These are phyloP conservation scores for Austroboletus niveus DNA, from an alignment of 1,284 basidiomycete species.

Conservation along the genomic window DNA sequence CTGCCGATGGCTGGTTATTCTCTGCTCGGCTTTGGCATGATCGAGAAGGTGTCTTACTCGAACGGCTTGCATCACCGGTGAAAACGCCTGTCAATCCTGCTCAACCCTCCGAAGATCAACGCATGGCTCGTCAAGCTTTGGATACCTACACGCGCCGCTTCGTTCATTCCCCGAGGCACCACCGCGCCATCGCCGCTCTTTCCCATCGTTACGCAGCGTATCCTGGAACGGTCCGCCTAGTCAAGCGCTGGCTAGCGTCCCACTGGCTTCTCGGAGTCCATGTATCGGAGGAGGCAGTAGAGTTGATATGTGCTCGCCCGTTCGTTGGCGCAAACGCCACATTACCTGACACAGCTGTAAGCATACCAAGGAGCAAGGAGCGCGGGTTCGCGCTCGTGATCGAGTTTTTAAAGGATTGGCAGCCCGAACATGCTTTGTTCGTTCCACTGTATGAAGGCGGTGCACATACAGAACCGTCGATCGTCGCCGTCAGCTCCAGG, in stretches of 20 bases:
- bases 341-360: constrained; percentile 17
- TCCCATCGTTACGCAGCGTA: constrained; percentile 81
- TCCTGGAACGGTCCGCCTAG: constrained; percentile 80
- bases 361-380: constrained; percentile 66
- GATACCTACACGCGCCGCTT: constrained; percentile 70
- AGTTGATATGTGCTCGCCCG: constrained; percentile 76
- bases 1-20: constrained; percentile 87
- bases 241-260: constrained; percentile 90
- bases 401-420: constrained; percentile 79
- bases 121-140: constrained; percentile 53
- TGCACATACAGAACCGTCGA: constrained; percentile 15
- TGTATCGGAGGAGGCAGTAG: constrained; percentile 76
- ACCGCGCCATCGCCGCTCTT: constrained; percentile 78
- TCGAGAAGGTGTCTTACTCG: constrained; percentile 78
- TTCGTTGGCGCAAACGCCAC: constrained; percentile 42
- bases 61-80: constrained; percentile 57
- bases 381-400: constrained; percentile 83
- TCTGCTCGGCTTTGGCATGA: constrained; percentile 84
- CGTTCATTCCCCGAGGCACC: constrained; percentile 79
- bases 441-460: constrained; percentile 55
- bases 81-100: constrained; percentile 18
- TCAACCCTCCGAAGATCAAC: constrained; percentile 30
- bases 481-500: constrained; percentile 30
- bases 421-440: constrained; percentile 68
- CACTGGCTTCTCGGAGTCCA: constrained; percentile 83